Evolutionary conservation across 148 eudicot genomes (phyloP), one percentile per base, ranked within the genome.

Genomic region (Chenopodium formosanum): DNA sequence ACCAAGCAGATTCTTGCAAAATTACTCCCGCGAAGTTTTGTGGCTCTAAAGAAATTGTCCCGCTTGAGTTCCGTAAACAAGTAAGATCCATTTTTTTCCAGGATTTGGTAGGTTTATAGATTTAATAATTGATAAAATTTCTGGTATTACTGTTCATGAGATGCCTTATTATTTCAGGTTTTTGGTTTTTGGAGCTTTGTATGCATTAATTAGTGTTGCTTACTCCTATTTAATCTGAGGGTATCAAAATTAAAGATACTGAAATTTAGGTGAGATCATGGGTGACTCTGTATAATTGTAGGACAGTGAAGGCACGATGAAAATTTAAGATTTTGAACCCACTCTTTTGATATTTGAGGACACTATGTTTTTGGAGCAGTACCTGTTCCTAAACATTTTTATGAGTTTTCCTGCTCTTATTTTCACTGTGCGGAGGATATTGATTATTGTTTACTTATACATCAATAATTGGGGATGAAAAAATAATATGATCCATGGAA

Each of bases 1-100:
- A 83, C 82, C 88, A 79, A 71, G 96, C 98, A 83, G 92, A 92
- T 88, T 86, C 88, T 14, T 95, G 98, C 87, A 95, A 95, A 87
- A 87, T 95, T 48, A 92, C 90, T 72, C 98, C 98, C 27, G 93
- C 93, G 1, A 95, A 95, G 82, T 95, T 95, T 80, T 93, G 80
- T 87, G 98, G 98, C 11, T 89, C 96, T 67, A 93, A 95, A 85
- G 98, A 95, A 88, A 88, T 93, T 79, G 96, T 93, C 32, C 91
- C 93, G 1, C 93, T 95, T 76, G 87, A 91, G 82, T 83, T 88
- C 75, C 91, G 93, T 31, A 89, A 92, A 86, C 85, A 89, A 74
- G 90, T 88, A 83, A 74, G 83, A 78, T 20, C 75, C 50, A 8
- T 31, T 70, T 81, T 81, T 58, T 50, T 27, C 29, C 13, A 27